Percentiles rank a stretch among this genome's conserved stretches.
phyloP scores from a whole-genome alignment of 2,329 filamentous ascomycete species.

The Neophaeococcomyces aloes region DNA sequence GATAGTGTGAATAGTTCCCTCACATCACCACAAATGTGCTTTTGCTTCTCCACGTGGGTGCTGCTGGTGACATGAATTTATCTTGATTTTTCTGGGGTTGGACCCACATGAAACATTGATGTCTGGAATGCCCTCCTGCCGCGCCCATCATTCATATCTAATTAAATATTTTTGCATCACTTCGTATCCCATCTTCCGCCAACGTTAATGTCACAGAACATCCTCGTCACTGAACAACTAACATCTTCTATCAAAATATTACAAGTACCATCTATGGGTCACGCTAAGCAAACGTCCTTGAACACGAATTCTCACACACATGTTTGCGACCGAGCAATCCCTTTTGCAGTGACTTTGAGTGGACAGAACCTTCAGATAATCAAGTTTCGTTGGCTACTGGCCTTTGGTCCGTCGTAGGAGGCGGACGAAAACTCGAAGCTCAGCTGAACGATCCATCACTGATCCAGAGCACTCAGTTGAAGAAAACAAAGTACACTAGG shows the following conservation, averaged over 20 bases:
- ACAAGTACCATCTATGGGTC: constrained; percentile 8
- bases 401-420: constrained; percentile 40
- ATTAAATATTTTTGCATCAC: background rate
- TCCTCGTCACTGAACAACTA: background rate
- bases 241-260: background rate
- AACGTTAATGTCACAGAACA: background rate
- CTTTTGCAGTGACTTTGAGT: constrained; percentile 5
- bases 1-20: too few relatives aligned
- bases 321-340: constrained; percentile 11
- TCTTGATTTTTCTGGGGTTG: too few relatives aligned
- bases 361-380: background rate
- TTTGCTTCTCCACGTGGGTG: too few relatives aligned
- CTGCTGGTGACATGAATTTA: too few relatives aligned
- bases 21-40: too few relatives aligned
- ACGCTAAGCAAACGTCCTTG: constrained; percentile 20
- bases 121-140: too few relatives aligned
- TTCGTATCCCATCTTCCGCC: background rate
- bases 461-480: too few relatives aligned
- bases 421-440: constrained; percentile 37
- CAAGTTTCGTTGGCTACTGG: constrained; percentile 36
- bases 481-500: background rate
- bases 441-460: background rate
- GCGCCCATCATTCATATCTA: too few relatives aligned
- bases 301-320: constrained; percentile 3
- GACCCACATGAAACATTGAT: too few relatives aligned